phyloP scores from a whole-genome alignment of 768 basidiomycete species.

The Mycena olivaceomarginata region DNA sequence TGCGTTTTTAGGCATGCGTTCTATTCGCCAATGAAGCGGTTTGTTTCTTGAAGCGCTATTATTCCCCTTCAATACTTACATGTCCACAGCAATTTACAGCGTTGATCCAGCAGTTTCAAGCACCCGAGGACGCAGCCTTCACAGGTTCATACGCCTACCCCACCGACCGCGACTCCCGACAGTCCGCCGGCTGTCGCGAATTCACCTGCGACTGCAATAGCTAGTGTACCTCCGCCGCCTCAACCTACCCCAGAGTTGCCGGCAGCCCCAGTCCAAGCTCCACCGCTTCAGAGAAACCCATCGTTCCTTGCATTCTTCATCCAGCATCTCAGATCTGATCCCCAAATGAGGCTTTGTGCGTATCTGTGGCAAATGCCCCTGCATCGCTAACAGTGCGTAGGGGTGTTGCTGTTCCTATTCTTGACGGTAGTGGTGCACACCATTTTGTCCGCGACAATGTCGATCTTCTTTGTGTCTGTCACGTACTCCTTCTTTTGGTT shows the following conservation, averaged over 20 bases:
- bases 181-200: conserved; percentile 21
- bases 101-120: conserved; percentile 89
- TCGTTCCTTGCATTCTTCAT: conserved; percentile 72
- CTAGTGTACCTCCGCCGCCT: conserved; percentile 36
- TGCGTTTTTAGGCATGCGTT: conserved; percentile 87
- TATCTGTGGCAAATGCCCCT: conserved; percentile 10
- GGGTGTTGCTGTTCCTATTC: conserved; percentile 81
- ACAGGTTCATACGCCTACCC: conserved; percentile 41
- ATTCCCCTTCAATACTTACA: not conserved
- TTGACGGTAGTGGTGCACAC: conserved; percentile 85
- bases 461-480: conserved; percentile 77
- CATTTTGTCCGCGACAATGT: conserved; percentile 79
- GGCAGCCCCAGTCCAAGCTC: conserved; percentile 47
- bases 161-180: conserved; percentile 37
- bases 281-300: conserved; percentile 48
- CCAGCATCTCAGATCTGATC: conserved; percentile 79
- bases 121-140: conserved; percentile 76
- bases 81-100: conserved; percentile 85
- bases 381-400: conserved; percentile 55
- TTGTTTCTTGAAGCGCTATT: conserved; percentile 50
- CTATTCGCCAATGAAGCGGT: conserved; percentile 91
- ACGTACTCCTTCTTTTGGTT: conserved; percentile 91
- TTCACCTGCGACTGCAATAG: not conserved
- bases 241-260: conserved; percentile 40
- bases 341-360: conserved; percentile 84